phyloP scores from a whole-genome alignment of 495 filamentous ascomycete species.

The Penicillium canariense region DNA sequence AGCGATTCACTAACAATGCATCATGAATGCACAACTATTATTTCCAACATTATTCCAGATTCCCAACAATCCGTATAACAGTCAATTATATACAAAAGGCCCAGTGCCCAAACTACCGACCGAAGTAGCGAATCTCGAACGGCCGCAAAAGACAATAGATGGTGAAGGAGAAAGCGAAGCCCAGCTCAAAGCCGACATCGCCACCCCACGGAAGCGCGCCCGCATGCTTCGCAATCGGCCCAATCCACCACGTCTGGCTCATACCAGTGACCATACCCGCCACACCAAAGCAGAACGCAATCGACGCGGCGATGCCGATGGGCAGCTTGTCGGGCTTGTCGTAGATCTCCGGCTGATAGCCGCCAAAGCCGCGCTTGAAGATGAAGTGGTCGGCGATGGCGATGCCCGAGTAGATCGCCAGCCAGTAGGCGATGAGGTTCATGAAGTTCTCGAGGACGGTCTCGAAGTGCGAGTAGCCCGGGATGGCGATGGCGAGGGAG shows the following conservation, averaged over 20 bases:
- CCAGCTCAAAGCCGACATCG: conserved; percentile 76
- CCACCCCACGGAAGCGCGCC: conserved; percentile 58
- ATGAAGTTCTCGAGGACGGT: conserved; percentile 74
- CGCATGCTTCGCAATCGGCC: conserved; percentile 65
- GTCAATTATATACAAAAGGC: conserved; percentile 17
- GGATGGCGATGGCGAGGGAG: conserved; percentile 74
- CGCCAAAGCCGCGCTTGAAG: conserved; percentile 63
- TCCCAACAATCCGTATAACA: not conserved
- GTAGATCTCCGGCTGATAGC: conserved; percentile 64
- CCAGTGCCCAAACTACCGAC: conserved; percentile 26
- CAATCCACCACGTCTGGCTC: conserved; percentile 73
- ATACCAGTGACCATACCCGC: conserved; percentile 75
- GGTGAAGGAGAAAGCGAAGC: conserved; percentile 36
- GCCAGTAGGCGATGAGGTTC: conserved; percentile 79
- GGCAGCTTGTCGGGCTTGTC: conserved; percentile 60
- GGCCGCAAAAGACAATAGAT: conserved; percentile 35
- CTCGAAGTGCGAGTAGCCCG: conserved; percentile 73
- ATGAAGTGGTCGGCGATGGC: conserved; percentile 72
- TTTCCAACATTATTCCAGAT: not conserved
- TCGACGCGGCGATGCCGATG: conserved; percentile 64
- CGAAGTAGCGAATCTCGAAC: conserved; percentile 36
- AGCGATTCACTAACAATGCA: not conserved
- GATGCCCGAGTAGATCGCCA: conserved; percentile 77
- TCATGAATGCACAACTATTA: conserved; percentile 1
- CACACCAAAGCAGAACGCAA: conserved; percentile 66